Base-by-base conservation (phyloP, 768 basidiomycete species). In the Hortiboletus campestris region DNA sequence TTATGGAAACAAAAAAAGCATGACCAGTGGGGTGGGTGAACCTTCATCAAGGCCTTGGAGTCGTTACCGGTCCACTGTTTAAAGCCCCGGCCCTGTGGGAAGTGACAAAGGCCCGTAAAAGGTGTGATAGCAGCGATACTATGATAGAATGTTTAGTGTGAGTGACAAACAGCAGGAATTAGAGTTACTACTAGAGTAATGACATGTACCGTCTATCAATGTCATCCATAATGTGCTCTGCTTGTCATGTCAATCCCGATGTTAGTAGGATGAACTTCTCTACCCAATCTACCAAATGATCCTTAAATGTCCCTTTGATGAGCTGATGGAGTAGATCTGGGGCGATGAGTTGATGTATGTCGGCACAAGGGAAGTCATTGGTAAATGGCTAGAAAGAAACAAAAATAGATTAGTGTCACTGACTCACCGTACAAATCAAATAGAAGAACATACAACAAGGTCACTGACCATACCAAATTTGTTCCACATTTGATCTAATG, bases 51-150 rank as follows among this genome's bases (percentile, higher is more conserved):
- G 0, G 64, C 72, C 31, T 77, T 76, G 2, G 71, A 76, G 20
- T 76, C 69, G 38, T 76, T 55, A 5, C 74, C 68, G 0, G 74
- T 76, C 75, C 75, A 76, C 32, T 76, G 75, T 19, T 71, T 70
- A 49, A 75, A 75, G 0, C 59, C 54, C 0, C 55, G 46, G 1
- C 74, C 73, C 29, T 75, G 59, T 2, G 65, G 65, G 28, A 76
- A 76, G 0, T 59, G 51, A 6, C 61, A 46, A 0, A 74, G 61
- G 0, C 69, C 69, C 0, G 70, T 20, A 31, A 73, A 76, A 0
- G 61, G 42, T 1, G 66, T 63, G 0, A 63, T 64, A 1, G 60
- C 67, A 3, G 71, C 63, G 36, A 72, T 72, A 14, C 72, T 75
- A 45, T 17, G 1, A 6, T 20, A 4, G 3, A 44, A 5, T n/a